Percentiles rank a stretch among this genome's conserved stretches.
These are phyloP conservation scores for Aureobasidium sp. DNA, from an alignment of 2,329 filamentous ascomycete genomes.

Conservation along the genomic window DNA sequence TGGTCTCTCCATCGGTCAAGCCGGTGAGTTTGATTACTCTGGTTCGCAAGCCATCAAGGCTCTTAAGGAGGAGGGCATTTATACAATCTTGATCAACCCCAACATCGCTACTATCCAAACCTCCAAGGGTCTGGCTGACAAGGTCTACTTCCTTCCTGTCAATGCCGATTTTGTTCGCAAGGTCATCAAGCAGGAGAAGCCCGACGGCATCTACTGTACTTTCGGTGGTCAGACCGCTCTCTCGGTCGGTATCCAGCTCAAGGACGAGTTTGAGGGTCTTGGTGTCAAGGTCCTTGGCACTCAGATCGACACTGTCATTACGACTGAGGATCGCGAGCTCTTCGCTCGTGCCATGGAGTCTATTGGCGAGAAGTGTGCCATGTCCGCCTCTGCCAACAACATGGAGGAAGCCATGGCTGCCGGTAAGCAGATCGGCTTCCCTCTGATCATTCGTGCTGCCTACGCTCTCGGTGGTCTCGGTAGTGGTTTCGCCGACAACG, in stretches of 20 bases:
- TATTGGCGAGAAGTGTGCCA: conserved; percentile 95
- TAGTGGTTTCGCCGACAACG: conserved; percentile 89
- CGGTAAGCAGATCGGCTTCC: conserved; percentile 88
- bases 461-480: conserved; percentile 93
- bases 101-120: conserved; percentile 99
- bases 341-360: conserved; percentile 98
- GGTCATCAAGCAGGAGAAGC: conserved; percentile 88
- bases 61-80: conserved; percentile 94
- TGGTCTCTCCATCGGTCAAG: conserved; percentile 94
- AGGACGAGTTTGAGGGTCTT: conserved; percentile 88
- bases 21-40: conserved; percentile 98
- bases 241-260: conserved; percentile 93
- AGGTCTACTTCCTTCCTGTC: conserved; percentile 97
- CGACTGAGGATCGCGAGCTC: conserved; percentile 93
- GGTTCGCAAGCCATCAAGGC: conserved; percentile 98
- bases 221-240: conserved; percentile 97
- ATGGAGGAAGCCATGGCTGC: conserved; percentile 82
- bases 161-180: conserved; percentile 96
- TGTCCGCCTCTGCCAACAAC: conserved; percentile 86
- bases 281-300: conserved; percentile 94
- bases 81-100: conserved; percentile 96
- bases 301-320: conserved; percentile 96
- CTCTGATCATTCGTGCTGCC: conserved; percentile 92
- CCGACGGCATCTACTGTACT: conserved; percentile 94
- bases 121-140: conserved; percentile 93